Base-by-base conservation (phyloP, 1,139 yeast genomes). In the Yamadazyma membranifaciens region DNA sequence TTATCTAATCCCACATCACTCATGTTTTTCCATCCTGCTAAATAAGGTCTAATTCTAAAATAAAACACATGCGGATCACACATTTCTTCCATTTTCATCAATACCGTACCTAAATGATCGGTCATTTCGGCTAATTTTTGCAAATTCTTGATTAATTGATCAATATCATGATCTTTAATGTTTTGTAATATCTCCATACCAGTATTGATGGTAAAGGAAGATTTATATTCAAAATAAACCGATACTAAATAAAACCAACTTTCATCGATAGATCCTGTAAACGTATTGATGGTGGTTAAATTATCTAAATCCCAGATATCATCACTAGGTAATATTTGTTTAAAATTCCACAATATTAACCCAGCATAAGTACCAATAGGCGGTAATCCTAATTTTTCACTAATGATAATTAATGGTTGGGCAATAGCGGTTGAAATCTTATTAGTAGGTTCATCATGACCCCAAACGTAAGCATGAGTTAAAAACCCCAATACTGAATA, bases 11-110 rank as follows among this genome's bases (percentile, higher is more conserved):
- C 97, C 1, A 85, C 89, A 46, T 81, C 91, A 14, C 78, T 80
- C 97, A 91, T 89, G 55, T 87, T 87, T 58, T 83, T 82, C 95
- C 97, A 91, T 1, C 97, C 98, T 0, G 97, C 96, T 45, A 91
- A 67, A 55, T 78, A 91, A 0, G 98, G 97, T 54, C 98, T 75
- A 41, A 91, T 76, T 48, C 94, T 77, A 65, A 78, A 86, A 60
- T 87, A 91, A 57, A 91, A 91, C 1, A 84, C 82, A 59, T 88
- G 95, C 2, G 98, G 97, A 57, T 89, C 96, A 60, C 97, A 88
- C 86, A 85, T 85, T 50, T 89, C 96, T 57, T 87, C 91, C 95
- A 91, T 87, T 52, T 80, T 75, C 78, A 83, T 79, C 50, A 91
- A 64, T 0, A 86, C 76, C 3, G 83, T 69, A n/a, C 91, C 94